Evolutionary conservation across 2,329 filamentous ascomycete species (phyloP), one percentile per base, ranked within the genome.

Genomic region (Diplodia mutila): DNA sequence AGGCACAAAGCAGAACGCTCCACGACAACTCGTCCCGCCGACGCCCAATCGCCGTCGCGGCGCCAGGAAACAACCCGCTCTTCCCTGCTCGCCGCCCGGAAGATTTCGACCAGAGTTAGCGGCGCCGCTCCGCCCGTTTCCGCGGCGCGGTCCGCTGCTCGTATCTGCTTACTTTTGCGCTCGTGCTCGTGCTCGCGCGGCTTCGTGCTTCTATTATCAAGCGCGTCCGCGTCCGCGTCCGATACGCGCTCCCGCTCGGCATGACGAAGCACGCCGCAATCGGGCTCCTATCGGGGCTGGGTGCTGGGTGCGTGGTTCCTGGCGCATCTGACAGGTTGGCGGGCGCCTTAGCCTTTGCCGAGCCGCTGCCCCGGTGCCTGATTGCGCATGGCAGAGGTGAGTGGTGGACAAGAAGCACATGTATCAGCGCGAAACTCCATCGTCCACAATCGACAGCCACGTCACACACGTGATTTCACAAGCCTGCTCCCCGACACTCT

Each of bases 361-460:
- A 48, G 37, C 59, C 59, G 59, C 59, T 61, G 39, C 39, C 32
- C 57, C 42, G 57, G 57, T 61, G 39, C 39, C 57, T 61, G 57
- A 27, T 34, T 34, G 59, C 32, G n/a, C 27, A 23, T 14, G 42
- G 25, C n/a, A 14, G 46, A n/a, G 23, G 34, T 46, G 37, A 32
- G 55, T 63, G 59, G 59, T 63, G 59, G 59, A 63, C 37, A n/a
- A 63, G 25, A 61, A 63, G 59, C 59, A 63, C 59, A 63, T 63
- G 59, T 51, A 63, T n/a, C 57, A 48, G 34, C 14, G 21, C 25
- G 46, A 16, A n/a, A 48, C 46, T 63, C 59, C 32, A 48, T 46
- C 32, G 46, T 34, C 49, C 59, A 37, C 59, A 25, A 46, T 46
- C 59, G 29, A 51, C 59, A n/a, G 59, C 59, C 59, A 63, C 59